Evolutionary conservation across 2,329 filamentous ascomycete genomes (phyloP).

Genomic region (Metarhizium humberi): DNA sequence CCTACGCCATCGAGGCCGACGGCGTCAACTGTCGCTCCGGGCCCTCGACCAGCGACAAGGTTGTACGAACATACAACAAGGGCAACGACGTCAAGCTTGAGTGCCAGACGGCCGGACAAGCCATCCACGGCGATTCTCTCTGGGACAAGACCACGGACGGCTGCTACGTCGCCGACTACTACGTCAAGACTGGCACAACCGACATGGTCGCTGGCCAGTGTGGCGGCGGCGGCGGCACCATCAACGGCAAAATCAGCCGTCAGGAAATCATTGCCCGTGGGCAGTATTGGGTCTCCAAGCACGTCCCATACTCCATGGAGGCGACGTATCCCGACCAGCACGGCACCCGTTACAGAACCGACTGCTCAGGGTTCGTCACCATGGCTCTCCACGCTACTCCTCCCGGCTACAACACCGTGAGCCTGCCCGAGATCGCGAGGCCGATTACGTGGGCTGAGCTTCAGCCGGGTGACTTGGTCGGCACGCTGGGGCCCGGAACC

Average conservation of each 20-base stretch:
- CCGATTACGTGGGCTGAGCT: conserved; percentile 4
- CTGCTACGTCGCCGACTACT: conserved; percentile 10
- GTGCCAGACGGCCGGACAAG: conserved; percentile 9
- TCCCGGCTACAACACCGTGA: conserved; percentile 4
- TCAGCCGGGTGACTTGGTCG: conserved; percentile 6
- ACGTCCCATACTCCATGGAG: conserved; percentile 7
- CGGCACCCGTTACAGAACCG: conserved; percentile 6
- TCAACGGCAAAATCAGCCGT: conserved; percentile 4
- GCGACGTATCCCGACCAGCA: conserved; percentile 2
- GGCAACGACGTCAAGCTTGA: conserved; percentile 7
- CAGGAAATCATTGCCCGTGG: conserved; percentile 6
- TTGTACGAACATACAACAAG: conserved; percentile 8
- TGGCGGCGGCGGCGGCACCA: neutral
- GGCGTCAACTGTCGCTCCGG: conserved; percentile 8
- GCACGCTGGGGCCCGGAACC: conserved; percentile 6
- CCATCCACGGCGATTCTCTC: conserved; percentile 7
- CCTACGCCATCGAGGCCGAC: conserved; percentile 7
- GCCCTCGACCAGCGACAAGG: conserved; percentile 4
- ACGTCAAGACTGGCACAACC: conserved; percentile 9
- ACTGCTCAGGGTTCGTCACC: conserved; percentile 9
- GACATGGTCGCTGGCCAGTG: conserved; percentile 2
- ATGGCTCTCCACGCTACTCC: conserved; percentile 6
- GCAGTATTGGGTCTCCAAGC: conserved; percentile 5
- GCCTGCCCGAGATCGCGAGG: conserved; percentile 4
- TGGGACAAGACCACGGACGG: conserved; percentile 10